Evolutionary conservation across 106 monocot genomes (phyloP), one percentile per base, ranked within the genome.

Genomic region (Posidonia australis): DNA sequence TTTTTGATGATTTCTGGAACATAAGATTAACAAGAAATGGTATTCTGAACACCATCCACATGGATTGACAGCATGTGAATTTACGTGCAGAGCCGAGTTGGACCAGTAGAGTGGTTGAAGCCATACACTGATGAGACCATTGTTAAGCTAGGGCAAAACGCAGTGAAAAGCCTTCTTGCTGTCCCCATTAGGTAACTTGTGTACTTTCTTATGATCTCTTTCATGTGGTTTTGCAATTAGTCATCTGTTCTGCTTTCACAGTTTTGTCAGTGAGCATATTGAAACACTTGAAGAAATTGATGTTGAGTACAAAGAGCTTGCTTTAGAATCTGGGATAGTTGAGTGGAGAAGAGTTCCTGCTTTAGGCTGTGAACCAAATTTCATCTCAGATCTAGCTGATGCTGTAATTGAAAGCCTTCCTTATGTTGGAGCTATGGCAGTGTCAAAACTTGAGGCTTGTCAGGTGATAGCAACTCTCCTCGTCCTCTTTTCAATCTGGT

Each of bases 251-350:
- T 54, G 5, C 28, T 32, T 60, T 63, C 70, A 48, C 72, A 98
- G 96, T 74, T 98, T 98, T 81, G 90, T 98, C 51, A 98, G 96
- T 72, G 96, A 98, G 74, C 96, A 96, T 48, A 96, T 96, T 62
- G 96, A 96, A 82, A 96, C 96, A 21, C 82, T 96, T 58, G 96
- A 96, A 81, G 96, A 96, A 84, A 96, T 96, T 65, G 96, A 96
- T 74, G 96, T 96, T 22, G 96, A 96, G 64, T 96, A 96, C 82
- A 96, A 84, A 51, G 96, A 96, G 60, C 71, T 96, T 53, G 96
- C 96, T 54, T 32, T 96, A 24, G 72, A 77, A 61, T 96, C 96
- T n/a, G 96, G 96, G 22, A 83, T 96, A 49, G 43, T 71, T 62
- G 84, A 90, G 58, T 96, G 96, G 96, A 90, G 96, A 11, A 76